These are phyloP conservation scores for Phialocephala sp. DNA, from an alignment of 2,329 filamentous ascomycete genomes.

Conservation along the genomic window DNA sequence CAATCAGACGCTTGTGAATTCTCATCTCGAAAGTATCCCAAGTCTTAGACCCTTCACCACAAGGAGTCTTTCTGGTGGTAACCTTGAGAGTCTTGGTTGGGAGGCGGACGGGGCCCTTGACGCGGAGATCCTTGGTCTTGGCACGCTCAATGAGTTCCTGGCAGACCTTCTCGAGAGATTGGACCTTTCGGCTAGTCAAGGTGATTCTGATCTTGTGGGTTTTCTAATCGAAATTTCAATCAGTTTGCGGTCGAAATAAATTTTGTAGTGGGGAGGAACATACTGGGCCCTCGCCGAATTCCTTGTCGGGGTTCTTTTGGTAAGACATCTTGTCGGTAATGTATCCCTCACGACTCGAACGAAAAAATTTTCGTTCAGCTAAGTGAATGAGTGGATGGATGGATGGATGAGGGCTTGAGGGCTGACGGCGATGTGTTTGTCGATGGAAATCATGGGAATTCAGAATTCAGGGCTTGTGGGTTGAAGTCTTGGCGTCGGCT, in stretches of 20 bases:
- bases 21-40: constrained; percentile 99
- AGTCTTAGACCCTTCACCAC: constrained; percentile 99
- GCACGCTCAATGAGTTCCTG: constrained; percentile 97
- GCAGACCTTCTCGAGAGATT: constrained; percentile 97
- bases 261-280: constrained; percentile 39
- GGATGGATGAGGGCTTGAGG: too few species aligned
- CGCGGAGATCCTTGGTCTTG: constrained; percentile 96
- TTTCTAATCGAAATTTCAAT: constrained; percentile 60
- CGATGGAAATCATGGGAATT: constrained; percentile 21
- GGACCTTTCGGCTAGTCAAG: constrained; percentile 92
- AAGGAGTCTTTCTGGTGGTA: constrained; percentile 90
- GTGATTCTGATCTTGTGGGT: constrained; percentile 99
- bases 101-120: constrained; percentile 97
- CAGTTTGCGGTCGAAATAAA: constrained; percentile 4
- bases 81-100: constrained; percentile 93
- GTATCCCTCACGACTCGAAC: constrained; percentile 89
- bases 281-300: constrained; percentile 85
- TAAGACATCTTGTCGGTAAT: constrained; percentile 75
- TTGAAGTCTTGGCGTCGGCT: constrained; percentile 34
- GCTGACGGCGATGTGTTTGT: constrained; percentile 36
- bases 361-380: too few species aligned
- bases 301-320: constrained; percentile 87
- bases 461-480: constrained; percentile 27
- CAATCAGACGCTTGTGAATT: constrained; percentile 98
- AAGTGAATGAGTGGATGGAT: too few species aligned